A percentile compares a stretch with the other conserved stretches of the same genome.
phyloP scores from a whole-genome alignment of 768 basidiomycete species.

The Leucosporidium scottii region DNA sequence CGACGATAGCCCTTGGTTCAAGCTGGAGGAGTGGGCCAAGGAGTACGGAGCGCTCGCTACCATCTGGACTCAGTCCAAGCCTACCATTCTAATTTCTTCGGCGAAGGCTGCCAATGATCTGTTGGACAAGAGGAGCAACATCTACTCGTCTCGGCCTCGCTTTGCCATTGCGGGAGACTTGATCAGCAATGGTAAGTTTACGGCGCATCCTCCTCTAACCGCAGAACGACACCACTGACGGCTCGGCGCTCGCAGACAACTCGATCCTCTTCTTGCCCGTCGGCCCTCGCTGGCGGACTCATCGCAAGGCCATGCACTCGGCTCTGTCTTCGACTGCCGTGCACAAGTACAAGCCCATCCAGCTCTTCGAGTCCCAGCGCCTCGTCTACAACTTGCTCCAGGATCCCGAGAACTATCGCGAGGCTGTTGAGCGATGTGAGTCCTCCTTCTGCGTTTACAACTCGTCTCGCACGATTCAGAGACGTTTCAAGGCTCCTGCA shows the following conservation, averaged over 20 bases:
- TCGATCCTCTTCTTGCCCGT: constrained; percentile 3
- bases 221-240: no score
- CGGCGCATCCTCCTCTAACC: no score
- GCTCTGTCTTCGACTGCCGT: constrained; percentile 8
- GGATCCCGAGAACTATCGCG: constrained; percentile 17
- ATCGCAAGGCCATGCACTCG: background rate
- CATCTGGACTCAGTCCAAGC: no score
- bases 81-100: no score
- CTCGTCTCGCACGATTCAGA: no score
- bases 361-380: constrained; percentile 27
- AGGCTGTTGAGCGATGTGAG: constrained; percentile 24
- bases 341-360: constrained; percentile 35
- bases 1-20: no score
- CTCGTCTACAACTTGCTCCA: constrained; percentile 29
- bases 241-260: background rate
- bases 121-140: constrained; percentile 26
- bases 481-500: no score
- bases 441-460: no score
- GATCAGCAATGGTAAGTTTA: constrained; percentile 8
- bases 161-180: constrained; percentile 31
- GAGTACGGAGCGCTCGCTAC: no score
- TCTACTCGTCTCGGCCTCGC: constrained; percentile 18
- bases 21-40: no score
- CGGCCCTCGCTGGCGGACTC: constrained; percentile 12
- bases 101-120: background rate